Percentiles rank a stretch among this genome's conserved stretches.
Evolutionary conservation across 257 asterid species (phyloP).

Genomic region (Lycium barbarum): DNA sequence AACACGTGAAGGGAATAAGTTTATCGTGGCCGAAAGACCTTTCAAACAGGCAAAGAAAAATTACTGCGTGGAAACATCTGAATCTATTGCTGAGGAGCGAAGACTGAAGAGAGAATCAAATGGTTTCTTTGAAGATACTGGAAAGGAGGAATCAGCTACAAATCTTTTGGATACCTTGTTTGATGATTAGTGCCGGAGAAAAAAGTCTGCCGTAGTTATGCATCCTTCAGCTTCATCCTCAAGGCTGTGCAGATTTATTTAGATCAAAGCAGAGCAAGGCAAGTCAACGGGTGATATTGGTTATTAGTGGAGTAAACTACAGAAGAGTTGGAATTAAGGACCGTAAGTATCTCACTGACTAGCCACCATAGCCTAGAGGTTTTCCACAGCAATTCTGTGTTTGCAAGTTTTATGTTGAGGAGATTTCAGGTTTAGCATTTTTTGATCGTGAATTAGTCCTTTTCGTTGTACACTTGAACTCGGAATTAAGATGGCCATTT

Average conservation of each 20-base stretch:
- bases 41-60: constrained; percentile 56
- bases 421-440: constrained; percentile 15
- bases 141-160: constrained; percentile 65
- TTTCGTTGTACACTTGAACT: neutral
- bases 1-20: constrained; percentile 92
- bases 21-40: constrained; percentile 80
- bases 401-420: neutral
- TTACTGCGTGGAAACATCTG: constrained; percentile 69
- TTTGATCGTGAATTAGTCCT: neutral
- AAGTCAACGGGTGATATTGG: neutral
- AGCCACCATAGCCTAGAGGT: neutral
- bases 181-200: constrained; percentile 43
- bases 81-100: constrained; percentile 78
- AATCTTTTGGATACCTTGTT: constrained; percentile 76
- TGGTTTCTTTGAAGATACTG: constrained; percentile 62
- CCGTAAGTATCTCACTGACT: neutral
- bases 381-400: neutral
- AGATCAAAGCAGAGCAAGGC: neutral
- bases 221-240: constrained; percentile 5
- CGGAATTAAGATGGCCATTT: neutral
- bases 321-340: constrained; percentile 1
- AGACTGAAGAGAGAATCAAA: constrained; percentile 70
- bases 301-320: neutral
- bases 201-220: neutral
- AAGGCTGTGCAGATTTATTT: neutral